These are phyloP conservation scores for Pulveroboletus frians DNA, from an alignment of 768 basidiomycete species.

Conservation along the genomic window DNA sequence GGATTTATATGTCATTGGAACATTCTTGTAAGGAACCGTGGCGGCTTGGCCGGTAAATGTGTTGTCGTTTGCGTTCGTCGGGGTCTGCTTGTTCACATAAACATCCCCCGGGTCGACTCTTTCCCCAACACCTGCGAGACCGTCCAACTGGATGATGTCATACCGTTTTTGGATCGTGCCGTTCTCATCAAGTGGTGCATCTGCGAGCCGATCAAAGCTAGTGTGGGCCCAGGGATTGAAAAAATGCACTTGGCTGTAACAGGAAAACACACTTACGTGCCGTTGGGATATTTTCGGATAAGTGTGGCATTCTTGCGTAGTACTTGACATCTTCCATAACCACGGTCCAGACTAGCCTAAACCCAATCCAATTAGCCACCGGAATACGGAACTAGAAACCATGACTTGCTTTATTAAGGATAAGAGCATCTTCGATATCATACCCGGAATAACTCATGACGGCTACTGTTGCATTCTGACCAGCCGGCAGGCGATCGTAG, in stretches of 20 bases:
- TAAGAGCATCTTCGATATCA: constrained; percentile 98
- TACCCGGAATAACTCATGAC: constrained; percentile 99
- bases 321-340: constrained; percentile 97
- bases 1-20: constrained; percentile 90
- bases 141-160: constrained; percentile 87
- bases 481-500: constrained; percentile 94
- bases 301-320: constrained; percentile 92
- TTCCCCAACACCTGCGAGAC: constrained; percentile 92
- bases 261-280: constrained; percentile 65
- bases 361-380: constrained; percentile 2
- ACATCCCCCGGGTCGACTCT: constrained; percentile 89
- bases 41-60: constrained; percentile 79
- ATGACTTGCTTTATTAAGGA: constrained; percentile 75
- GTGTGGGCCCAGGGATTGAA: constrained; percentile 1
- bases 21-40: constrained; percentile 83
- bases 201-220: constrained; percentile 91
- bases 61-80: constrained; percentile 91
- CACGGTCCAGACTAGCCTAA: constrained; percentile 92
- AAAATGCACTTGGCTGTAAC: constrained; percentile 8
- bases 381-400: constrained; percentile 3
- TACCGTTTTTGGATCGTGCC: constrained; percentile 79
- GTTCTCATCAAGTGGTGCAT: constrained; percentile 82
- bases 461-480: constrained; percentile 96
- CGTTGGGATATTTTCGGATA: constrained; percentile 94
- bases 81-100: constrained; percentile 96